Conservation (phyloP, 2,329 filamentous ascomycete species). For the Davidsoniella neocaledoniae region DNA sequence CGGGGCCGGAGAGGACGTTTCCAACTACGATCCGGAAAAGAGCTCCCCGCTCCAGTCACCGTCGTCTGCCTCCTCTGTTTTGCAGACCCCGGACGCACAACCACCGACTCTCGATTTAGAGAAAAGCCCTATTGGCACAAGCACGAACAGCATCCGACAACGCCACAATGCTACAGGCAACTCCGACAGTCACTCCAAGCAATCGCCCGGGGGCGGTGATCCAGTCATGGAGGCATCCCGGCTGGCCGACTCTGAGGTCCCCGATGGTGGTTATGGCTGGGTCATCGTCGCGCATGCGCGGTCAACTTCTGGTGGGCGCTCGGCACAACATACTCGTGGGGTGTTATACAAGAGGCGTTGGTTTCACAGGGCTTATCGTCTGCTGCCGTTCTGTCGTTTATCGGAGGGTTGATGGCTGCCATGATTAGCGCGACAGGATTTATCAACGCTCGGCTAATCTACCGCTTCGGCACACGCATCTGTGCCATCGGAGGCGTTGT, state of each 20-base stretch:
- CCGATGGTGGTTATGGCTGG: conserved; percentile 42
- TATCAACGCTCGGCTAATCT: conserved; percentile 33
- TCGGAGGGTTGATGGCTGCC: conserved; percentile 35
- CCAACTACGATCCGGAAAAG: too few species aligned
- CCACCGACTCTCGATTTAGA: neutral
- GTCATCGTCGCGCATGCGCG: conserved; percentile 33
- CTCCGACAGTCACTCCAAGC: neutral
- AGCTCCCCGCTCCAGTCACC: neutral
- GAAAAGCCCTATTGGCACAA: neutral
- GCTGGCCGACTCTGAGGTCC: conserved; percentile 27
- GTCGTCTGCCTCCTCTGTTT: neutral
- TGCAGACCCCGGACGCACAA: neutral
- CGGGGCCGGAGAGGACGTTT: too few species aligned
- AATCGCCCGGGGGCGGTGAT: conserved; percentile 10
- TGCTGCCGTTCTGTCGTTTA: conserved; percentile 38
- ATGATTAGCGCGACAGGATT: conserved; percentile 35
- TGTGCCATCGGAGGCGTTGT: conserved; percentile 32
- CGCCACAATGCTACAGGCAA: neutral
- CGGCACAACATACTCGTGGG: conserved; percentile 42
- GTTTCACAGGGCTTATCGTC: conserved; percentile 30
- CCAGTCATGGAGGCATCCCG: conserved; percentile 25
- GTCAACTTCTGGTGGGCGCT: conserved; percentile 39
- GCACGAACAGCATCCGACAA: neutral
- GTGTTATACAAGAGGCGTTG: conserved; percentile 40
- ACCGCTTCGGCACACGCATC: conserved; percentile 28